A percentile compares a stretch with the other conserved stretches of the same genome.
These are phyloP conservation scores for Ascochyta rabiei DNA, from an alignment of 2,329 filamentous ascomycete genomes.

Conservation along the genomic window DNA sequence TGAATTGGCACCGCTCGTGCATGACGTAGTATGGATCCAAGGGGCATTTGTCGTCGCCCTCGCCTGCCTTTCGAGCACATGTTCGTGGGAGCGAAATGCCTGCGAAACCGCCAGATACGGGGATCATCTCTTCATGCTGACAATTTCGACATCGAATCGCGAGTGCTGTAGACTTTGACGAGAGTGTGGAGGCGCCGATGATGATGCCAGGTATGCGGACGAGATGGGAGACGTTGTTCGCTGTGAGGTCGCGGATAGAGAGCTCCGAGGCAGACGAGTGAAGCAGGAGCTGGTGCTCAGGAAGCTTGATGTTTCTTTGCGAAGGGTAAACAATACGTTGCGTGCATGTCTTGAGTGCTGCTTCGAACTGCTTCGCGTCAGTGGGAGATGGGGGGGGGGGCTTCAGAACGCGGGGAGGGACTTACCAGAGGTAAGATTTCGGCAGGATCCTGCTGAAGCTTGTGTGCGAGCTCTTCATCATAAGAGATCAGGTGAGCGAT, in stretches of 20 bases:
- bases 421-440: conserved; percentile 89
- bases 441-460: conserved; percentile 84
- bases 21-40: conserved; percentile 95
- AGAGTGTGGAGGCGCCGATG: conserved; percentile 94
- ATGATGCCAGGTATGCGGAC: conserved; percentile 97
- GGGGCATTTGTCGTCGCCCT: conserved; percentile 80
- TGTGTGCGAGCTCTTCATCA: conserved; percentile 92
- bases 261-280: conserved; percentile 91
- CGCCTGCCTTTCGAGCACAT: conserved; percentile 69
- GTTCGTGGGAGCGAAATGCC: conserved; percentile 82
- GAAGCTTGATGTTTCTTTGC: conserved; percentile 69
- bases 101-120: conserved; percentile 83
- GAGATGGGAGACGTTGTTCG: conserved; percentile 89
- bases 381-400: neutral
- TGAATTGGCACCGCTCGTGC: conserved; percentile 92
- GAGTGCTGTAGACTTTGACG: conserved; percentile 88
- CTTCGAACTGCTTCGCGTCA: conserved; percentile 73
- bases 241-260: conserved; percentile 92
- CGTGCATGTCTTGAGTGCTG: conserved; percentile 86
- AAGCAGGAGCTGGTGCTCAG: conserved; percentile 91
- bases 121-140: conserved; percentile 71
- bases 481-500: conserved; percentile 95
- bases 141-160: conserved; percentile 90
- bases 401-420: neutral
- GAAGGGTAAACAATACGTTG: conserved; percentile 91